Conservation (phyloP, 768 basidiomycete genomes). For the Suillus bovinus region DNA sequence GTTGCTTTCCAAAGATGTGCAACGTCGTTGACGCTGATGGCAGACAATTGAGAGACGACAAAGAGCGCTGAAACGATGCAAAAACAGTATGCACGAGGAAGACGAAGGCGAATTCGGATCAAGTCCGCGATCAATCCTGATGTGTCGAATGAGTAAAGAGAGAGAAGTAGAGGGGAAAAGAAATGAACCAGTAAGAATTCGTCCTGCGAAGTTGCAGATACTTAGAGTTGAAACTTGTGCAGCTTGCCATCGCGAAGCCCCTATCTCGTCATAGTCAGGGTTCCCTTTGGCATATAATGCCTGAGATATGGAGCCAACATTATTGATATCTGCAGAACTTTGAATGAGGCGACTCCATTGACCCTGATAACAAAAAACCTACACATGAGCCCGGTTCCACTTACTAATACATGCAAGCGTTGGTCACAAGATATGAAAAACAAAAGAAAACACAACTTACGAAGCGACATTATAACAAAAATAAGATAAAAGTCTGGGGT, state of each 20-base stretch:
- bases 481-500: conserved; percentile 67
- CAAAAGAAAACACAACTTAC: conserved; percentile 41
- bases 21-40: conserved; percentile 56
- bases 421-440: neutral
- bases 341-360: conserved; percentile 8
- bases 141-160: neutral
- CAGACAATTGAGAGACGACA: conserved; percentile 69
- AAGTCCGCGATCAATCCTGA: conserved; percentile 72
- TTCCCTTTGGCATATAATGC: conserved; percentile 63
- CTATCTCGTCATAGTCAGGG: conserved; percentile 61
- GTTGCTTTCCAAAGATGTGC: conserved; percentile 59
- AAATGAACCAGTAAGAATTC: conserved; percentile 66
- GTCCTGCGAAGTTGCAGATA: conserved; percentile 77
- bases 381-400: conserved; percentile 81
- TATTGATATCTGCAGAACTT: conserved; percentile 66
- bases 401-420: conserved; percentile 41
- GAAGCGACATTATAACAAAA: conserved; percentile 51
- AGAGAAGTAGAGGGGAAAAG: neutral
- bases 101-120: conserved; percentile 50
- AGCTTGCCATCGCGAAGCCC: conserved; percentile 76
- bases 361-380: conserved; percentile 22
- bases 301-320: conserved; percentile 79
- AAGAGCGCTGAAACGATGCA: conserved; percentile 65
- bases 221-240: conserved; percentile 84
- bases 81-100: conserved; percentile 72